Percentiles rank a stretch among this genome's conserved stretches.
Conservation (phyloP, 2,329 filamentous ascomycete species). For the Acrocalymma vagum region DNA sequence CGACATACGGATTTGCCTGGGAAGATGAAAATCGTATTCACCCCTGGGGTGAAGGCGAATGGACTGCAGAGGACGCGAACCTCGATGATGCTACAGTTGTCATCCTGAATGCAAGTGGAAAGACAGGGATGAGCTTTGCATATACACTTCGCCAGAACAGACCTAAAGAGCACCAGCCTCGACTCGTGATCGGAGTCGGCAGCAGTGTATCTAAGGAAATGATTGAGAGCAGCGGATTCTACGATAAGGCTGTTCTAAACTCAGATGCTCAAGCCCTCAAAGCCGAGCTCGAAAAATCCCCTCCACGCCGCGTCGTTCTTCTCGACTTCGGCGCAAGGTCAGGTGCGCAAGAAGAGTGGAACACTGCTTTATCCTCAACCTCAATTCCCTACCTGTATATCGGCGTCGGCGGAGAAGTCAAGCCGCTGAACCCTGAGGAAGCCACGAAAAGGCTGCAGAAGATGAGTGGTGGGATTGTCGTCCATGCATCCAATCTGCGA, state of each 20-base stretch:
- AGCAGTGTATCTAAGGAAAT: slow-evolving; percentile 21
- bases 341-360: slow-evolving; percentile 18
- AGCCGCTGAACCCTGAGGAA: slow-evolving; percentile 14
- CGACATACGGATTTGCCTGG: slow-evolving; percentile 25
- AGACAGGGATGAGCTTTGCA: slow-evolving; percentile 30
- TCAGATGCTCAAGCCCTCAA: slow-evolving; percentile 10
- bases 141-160: slow-evolving; percentile 22
- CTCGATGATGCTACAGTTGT: slow-evolving; percentile 23
- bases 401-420: slow-evolving; percentile 24
- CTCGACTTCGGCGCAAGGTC: slow-evolving; percentile 32
- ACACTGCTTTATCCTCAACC: slow-evolving; percentile 3
- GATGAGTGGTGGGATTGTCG: slow-evolving; percentile 10
- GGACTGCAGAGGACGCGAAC: slow-evolving; percentile 26
- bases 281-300: slow-evolving; percentile 1
- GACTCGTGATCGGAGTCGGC: slow-evolving; percentile 23
- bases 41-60: slow-evolving; percentile 22
- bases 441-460: slow-evolving; percentile 3
- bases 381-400: slow-evolving; percentile 17
- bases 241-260: slow-evolving; percentile 26
- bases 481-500: slow-evolving; percentile 27
- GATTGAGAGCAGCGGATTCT: slow-evolving; percentile 24
- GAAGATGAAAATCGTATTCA: slow-evolving; percentile 19
- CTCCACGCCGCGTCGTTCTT: slow-evolving; percentile 16
- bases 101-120: slow-evolving; percentile 29
- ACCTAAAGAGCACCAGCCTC: slow-evolving; percentile 26